Percentiles rank a stretch among this genome's conserved stretches.
Conservation (phyloP, 2,329 filamentous ascomycete species). For the Didymella glomerata region DNA sequence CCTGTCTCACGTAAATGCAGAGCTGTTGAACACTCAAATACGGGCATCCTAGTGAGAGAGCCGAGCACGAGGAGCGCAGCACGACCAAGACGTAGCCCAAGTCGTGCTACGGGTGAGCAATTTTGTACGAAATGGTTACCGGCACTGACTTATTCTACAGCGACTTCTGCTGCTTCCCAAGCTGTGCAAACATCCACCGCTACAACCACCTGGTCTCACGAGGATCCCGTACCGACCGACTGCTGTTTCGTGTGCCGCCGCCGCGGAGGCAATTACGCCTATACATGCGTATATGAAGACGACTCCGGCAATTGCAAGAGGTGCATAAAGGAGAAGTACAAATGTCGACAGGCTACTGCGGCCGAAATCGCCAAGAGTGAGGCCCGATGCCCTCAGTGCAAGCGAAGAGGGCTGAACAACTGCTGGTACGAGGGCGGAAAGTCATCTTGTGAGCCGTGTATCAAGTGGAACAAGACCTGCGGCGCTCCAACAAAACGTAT, state of each 20-base stretch:
- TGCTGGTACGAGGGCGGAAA: constrained; percentile 20
- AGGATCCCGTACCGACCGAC: constrained; percentile 15
- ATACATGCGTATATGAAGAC: constrained; percentile 21
- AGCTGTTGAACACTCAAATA: constrained; percentile 1
- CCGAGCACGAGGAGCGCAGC: neutral
- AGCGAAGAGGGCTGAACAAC: constrained; percentile 21
- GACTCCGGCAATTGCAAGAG: constrained; percentile 18
- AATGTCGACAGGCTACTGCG: constrained; percentile 21
- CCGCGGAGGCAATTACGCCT: constrained; percentile 30
- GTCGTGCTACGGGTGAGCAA: neutral
- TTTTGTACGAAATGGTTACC: no score
- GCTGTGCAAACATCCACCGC: neutral
- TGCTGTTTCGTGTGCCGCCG: constrained; percentile 27
- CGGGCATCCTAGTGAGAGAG: constrained; percentile 1
- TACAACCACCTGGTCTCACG: neutral
- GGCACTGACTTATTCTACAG: constrained; percentile 1
- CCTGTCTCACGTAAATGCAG: neutral
- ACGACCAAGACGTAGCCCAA: neutral
- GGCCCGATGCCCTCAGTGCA: constrained; percentile 29
- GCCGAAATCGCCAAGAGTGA: constrained; percentile 22
- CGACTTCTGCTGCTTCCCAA: neutral
- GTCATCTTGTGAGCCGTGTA: constrained; percentile 22
- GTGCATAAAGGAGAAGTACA: constrained; percentile 18
- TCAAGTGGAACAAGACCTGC: constrained; percentile 10
- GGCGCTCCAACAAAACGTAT: constrained; percentile 5